A percentile compares a stretch with the other conserved stretches of the same genome.
These are phyloP conservation scores for Lactarius hatsudake DNA, from an alignment of 768 basidiomycete species.

Conservation along the genomic window DNA sequence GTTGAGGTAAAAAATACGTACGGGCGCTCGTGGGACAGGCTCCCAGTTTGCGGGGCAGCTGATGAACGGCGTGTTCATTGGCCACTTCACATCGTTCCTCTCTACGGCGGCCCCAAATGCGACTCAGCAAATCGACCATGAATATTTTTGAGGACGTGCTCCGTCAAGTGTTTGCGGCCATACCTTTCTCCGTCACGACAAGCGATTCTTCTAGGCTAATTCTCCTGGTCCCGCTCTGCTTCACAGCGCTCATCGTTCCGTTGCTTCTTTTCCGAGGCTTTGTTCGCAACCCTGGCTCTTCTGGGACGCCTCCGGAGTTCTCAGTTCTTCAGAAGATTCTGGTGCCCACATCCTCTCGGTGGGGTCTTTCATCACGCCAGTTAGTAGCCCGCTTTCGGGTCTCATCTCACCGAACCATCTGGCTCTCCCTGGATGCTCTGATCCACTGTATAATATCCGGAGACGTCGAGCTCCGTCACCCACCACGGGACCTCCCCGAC, in stretches of 20 bases:
- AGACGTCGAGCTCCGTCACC: conserved; percentile 2
- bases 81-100: background rate
- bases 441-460: background rate
- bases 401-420: background rate
- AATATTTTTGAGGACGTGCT: background rate
- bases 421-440: conserved; percentile 8
- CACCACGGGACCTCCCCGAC: background rate
- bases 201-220: background rate
- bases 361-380: background rate
- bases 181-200: background rate
- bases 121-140: background rate
- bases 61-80: too few relatives aligned
- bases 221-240: background rate
- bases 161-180: background rate
- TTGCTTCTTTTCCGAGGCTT: background rate
- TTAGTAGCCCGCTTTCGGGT: background rate
- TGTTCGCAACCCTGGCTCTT: background rate
- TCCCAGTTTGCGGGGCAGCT: too few relatives aligned
- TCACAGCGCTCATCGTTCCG: background rate
- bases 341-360: background rate
- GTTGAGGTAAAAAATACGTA: background rate
- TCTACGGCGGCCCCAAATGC: background rate
- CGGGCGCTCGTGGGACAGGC: background rate
- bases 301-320: background rate
- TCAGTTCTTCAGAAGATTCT: background rate